Base-by-base conservation (phyloP, 371 early-diverging fungal genomes). In the Lichtheimia corymbifera region DNA sequence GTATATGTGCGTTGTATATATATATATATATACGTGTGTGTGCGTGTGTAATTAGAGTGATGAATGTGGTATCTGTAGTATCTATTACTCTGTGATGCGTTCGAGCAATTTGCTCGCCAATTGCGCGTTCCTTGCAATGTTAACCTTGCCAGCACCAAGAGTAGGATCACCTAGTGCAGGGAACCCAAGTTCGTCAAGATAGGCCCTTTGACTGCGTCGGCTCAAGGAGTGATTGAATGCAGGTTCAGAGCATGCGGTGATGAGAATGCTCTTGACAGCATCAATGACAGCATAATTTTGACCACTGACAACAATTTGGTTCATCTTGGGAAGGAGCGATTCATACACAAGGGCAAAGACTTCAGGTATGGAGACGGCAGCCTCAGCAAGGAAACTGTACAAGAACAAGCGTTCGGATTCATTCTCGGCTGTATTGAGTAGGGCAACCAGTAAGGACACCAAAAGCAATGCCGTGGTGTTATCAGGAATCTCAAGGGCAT, bases 361-460 rank as follows among this genome's bases (percentile, higher is more conserved):
- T 59, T 91, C 89, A 6, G 93, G 94, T 5, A 87, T 75, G 14
- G 84, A 77, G 4, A 77, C 71, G 1, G 93, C 89, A 12, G 88
- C 87, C 71, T 92, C 93, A 4, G 91, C 88, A 50, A 96, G 68
- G 61, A 94, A 84, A 12, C 88, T 86, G 61, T 95, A 95, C 47
- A 96, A 75, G 63, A 92, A 92, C 53, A 90, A 62, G 6, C 83
- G 75, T 75, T 96, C 96, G 13, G 88, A 77, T 61, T 96, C 95
- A 24, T 85, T 85, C 58, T 95, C 94, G 13, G 91, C 83, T 53
- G 84, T 82, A 69, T 93, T 89, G 50, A 96, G 75, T 78, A 96
- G 79, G 0, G 89, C 87, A 7, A 91, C 89, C 67, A 93, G 68
- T 53, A 93, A 66, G 9, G 93, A 88, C 14, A 91, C 86, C 20